Evolutionary conservation across 2,329 filamentous ascomycete genomes (phyloP).

Genomic region (Hypoxylon sp.): DNA sequence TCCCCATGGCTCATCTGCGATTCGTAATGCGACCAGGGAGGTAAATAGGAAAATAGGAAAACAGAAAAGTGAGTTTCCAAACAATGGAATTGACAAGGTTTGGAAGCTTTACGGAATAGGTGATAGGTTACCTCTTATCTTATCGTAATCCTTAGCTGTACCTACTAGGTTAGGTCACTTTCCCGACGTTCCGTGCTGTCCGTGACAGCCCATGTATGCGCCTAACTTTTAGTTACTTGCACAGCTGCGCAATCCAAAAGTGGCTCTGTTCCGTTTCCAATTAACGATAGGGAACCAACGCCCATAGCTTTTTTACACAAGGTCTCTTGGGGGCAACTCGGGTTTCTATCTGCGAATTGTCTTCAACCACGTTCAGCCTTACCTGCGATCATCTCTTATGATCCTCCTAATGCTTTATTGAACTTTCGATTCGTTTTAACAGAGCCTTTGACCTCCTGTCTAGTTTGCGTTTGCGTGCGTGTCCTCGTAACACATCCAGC

Average conservation of each 20-base stretch:
- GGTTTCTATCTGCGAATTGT: constrained; percentile 23
- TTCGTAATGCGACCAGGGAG: constrained; percentile 23
- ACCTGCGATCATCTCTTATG: no score
- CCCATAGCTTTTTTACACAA: constrained; percentile 1
- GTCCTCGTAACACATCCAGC: constrained; percentile 11
- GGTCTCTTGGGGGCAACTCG: constrained; percentile 5
- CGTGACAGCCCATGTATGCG: constrained; percentile 3
- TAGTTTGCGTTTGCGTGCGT: constrained; percentile 16
- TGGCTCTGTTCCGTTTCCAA: constrained; percentile 26
- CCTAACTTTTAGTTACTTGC: constrained; percentile 4
- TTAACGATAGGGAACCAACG: constrained; percentile 13
- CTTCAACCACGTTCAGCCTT: constrained; percentile 16
- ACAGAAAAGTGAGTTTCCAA: constrained; percentile 11
- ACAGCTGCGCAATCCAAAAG: constrained; percentile 13
- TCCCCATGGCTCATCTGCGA: constrained; percentile 58
- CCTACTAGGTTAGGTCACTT: background rate
- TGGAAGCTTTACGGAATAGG: constrained; percentile 10
- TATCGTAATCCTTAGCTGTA: constrained; percentile 23
- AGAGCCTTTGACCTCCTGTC: background rate
- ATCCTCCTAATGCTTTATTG: constrained; percentile 24
- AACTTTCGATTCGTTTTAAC: constrained; percentile 15
- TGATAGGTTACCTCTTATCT: constrained; percentile 34
- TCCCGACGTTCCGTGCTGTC: constrained; percentile 14
- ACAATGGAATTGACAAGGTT: constrained; percentile 10
- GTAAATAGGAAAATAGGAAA: constrained; percentile 5